These are phyloP conservation scores for Hibiscus syriacus DNA, from an alignment of 345 rosid species.

Conservation along the genomic window DNA sequence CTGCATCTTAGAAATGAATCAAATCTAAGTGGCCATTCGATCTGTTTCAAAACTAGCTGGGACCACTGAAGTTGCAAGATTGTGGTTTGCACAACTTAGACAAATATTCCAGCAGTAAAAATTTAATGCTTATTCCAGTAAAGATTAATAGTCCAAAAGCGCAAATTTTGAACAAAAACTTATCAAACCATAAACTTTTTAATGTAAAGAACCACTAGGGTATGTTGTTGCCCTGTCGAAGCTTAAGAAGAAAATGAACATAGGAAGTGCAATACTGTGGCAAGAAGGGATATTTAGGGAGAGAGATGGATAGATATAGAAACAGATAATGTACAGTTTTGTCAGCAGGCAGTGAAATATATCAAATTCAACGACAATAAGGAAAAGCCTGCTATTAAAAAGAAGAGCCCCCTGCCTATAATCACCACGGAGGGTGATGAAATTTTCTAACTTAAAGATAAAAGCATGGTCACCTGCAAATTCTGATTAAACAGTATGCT, in stretches of 20 bases:
- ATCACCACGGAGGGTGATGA: neutral
- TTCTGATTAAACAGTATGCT: neutral
- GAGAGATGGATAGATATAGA: neutral
- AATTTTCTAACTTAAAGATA: neutral
- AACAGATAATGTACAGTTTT: neutral
- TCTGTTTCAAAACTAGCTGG: neutral
- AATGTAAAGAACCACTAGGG: neutral
- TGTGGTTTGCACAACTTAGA: neutral
- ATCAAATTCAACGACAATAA: neutral
- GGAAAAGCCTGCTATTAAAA: neutral
- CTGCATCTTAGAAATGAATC: neutral
- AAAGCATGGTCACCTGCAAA: neutral
- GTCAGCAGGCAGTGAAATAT: neutral
- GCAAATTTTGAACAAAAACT: neutral
- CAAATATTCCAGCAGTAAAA: neutral
- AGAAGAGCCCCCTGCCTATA: neutral
- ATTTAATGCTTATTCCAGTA: neutral
- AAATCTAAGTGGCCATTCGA: neutral
- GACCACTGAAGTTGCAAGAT: neutral
- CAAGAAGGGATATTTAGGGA: neutral
- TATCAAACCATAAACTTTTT: neutral
- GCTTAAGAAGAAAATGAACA: neutral
- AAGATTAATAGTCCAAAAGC: neutral
- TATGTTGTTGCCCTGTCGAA: neutral
- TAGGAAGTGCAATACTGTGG: neutral